Percentiles rank a stretch among this genome's conserved stretches.
These are phyloP conservation scores for Colletotrichum neosansevieriae DNA, from an alignment of 2,329 filamentous ascomycete genomes.

Conservation along the genomic window DNA sequence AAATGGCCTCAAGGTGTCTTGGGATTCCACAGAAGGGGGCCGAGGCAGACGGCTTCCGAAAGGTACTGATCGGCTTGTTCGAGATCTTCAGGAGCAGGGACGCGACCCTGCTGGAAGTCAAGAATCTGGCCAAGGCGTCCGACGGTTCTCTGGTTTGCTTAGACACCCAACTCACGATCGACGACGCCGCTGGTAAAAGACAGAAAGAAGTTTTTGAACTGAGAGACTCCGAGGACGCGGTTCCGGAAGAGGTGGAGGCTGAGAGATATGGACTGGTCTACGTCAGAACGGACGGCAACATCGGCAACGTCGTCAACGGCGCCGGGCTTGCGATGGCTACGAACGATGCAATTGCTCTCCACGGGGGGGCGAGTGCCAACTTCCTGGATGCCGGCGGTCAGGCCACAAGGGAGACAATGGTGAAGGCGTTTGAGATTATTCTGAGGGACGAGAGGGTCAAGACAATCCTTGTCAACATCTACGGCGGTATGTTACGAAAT, in stretches of 20 bases:
- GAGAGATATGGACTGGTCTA: slow-evolving; percentile 81
- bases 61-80: slow-evolving; percentile 41
- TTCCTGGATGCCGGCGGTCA: slow-evolving; percentile 93
- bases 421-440: slow-evolving; percentile 80
- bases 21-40: background rate
- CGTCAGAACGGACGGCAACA: slow-evolving; percentile 71
- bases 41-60: slow-evolving; percentile 27
- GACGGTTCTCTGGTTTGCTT: slow-evolving; percentile 48
- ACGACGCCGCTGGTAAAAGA: slow-evolving; percentile 59
- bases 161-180: slow-evolving; percentile 59
- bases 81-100: slow-evolving; percentile 60
- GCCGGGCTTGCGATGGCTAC: slow-evolving; percentile 94
- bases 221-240: slow-evolving; percentile 50
- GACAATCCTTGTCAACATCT: slow-evolving; percentile 73
- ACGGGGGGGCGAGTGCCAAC: slow-evolving; percentile 79
- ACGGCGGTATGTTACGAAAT: slow-evolving; percentile 48
- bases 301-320: slow-evolving; percentile 89
- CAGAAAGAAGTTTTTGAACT: slow-evolving; percentile 54
- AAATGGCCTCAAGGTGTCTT: slow-evolving; percentile 19
- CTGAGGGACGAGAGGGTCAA: slow-evolving; percentile 78
- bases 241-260: slow-evolving; percentile 53
- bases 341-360: slow-evolving; percentile 78
- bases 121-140: slow-evolving; percentile 49
- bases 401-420: slow-evolving; percentile 85
- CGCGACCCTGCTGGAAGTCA: slow-evolving; percentile 59